Conservation (phyloP, 768 basidiomycete species). For the Podaxis rugospora region DNA sequence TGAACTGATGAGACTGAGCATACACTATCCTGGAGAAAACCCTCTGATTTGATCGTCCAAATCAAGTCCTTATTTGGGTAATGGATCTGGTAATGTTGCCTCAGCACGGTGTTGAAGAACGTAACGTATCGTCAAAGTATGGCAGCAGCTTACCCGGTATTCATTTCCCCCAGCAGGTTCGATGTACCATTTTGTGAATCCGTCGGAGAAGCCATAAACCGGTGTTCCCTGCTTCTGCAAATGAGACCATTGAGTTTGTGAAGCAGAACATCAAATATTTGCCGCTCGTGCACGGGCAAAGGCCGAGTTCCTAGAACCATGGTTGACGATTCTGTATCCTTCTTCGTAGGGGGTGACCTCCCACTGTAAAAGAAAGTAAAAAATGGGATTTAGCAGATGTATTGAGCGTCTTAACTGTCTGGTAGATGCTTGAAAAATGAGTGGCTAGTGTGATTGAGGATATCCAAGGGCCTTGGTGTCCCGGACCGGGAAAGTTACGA, state of each 20-base stretch:
- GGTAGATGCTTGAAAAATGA: neutral
- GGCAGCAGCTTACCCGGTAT: neutral
- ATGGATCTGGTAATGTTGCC: neutral
- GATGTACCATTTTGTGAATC: slow-evolving; percentile 9
- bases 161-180: neutral
- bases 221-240: neutral
- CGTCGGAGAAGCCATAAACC: slow-evolving; percentile 2
- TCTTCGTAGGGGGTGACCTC: neutral
- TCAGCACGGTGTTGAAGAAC: neutral
- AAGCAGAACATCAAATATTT: neutral
- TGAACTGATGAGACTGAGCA: neutral
- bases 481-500: slow-evolving; percentile 1
- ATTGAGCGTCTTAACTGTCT: neutral
- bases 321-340: slow-evolving; percentile 6
- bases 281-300: neutral
- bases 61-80: slow-evolving; percentile 5
- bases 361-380: neutral
- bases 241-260: neutral
- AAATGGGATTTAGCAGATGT: too few species aligned
- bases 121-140: neutral
- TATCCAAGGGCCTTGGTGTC: slow-evolving; percentile 7
- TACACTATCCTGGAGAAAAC: neutral
- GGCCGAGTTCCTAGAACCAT: neutral
- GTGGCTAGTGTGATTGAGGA: neutral
- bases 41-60: neutral